These are phyloP conservation scores for Penicillium rolfsii DNA, from an alignment of 2,329 filamentous ascomycete species.

Conservation along the genomic window DNA sequence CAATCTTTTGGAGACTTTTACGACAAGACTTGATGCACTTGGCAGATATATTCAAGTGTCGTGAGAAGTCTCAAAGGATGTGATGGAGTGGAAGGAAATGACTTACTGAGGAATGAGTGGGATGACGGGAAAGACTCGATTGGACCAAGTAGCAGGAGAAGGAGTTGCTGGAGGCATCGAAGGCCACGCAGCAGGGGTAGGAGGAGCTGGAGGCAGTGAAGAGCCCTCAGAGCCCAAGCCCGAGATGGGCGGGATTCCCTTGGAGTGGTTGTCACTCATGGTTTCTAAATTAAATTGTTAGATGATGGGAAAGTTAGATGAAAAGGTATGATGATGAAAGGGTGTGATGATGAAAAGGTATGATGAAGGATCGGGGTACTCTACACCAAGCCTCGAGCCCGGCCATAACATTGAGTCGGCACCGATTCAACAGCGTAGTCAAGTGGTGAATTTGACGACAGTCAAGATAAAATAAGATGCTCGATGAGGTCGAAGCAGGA, in stretches of 20 bases:
- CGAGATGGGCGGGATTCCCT: not conserved
- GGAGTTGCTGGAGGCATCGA: not conserved
- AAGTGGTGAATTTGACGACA: too few relatives aligned
- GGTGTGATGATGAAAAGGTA: not conserved
- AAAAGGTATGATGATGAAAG: not conserved
- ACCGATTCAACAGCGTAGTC: too few relatives aligned
- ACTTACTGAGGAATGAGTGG: not conserved
- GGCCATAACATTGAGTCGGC: too few relatives aligned
- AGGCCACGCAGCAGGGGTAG: not conserved
- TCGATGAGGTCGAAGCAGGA: too few relatives aligned
- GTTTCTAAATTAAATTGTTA: not conserved
- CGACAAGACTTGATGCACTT: not conserved
- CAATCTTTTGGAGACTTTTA: not conserved
- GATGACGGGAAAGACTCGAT: not conserved
- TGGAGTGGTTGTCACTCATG: not conserved
- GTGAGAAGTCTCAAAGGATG: not conserved
- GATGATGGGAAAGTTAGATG: not conserved
- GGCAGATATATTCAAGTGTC: not conserved
- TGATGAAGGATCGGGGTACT: not conserved
- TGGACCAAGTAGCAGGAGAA: not conserved
- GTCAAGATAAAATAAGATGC: too few relatives aligned
- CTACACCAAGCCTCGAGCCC: too few relatives aligned
- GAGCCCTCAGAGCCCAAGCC: not conserved
- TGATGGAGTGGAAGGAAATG: not conserved
- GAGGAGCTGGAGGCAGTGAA: not conserved